phyloP scores from a whole-genome alignment of 2,329 filamentous ascomycete genomes.

The Setomelanomma holmii region DNA sequence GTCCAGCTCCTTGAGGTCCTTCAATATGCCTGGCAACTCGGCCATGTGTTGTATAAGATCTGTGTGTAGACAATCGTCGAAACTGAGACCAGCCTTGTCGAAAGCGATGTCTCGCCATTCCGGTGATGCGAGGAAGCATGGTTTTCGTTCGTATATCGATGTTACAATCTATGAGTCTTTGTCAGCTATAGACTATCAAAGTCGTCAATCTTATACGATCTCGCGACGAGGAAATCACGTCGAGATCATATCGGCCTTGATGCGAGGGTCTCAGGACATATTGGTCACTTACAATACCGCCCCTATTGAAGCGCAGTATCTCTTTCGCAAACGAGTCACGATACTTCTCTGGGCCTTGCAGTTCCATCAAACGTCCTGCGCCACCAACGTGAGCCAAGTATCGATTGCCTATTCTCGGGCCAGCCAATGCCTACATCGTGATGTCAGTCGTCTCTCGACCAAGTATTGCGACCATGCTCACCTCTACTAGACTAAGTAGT shows the following conservation, averaged over 20 bases:
- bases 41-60: constrained; percentile 38
- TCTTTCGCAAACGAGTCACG: constrained; percentile 40
- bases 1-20: constrained; percentile 32
- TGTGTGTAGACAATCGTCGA: constrained; percentile 36
- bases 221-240: too few species aligned
- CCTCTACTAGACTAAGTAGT: constrained; percentile 42
- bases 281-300: constrained; percentile 36
- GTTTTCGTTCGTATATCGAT: constrained; percentile 38
- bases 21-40: constrained; percentile 34
- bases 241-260: too few species aligned
- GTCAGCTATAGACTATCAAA: not conserved
- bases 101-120: constrained; percentile 45
- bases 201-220: too few species aligned
- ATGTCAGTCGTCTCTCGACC: not conserved
- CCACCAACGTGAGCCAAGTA: constrained; percentile 45
- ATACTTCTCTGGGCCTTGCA: constrained; percentile 38
- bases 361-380: constrained; percentile 41
- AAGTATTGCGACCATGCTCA: constrained; percentile 9
- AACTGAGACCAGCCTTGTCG: constrained; percentile 34
- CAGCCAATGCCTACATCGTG: constrained; percentile 35
- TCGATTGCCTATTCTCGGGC: constrained; percentile 37
- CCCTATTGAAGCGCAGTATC: constrained; percentile 39
- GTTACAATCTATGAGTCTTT: constrained; percentile 33
- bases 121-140: constrained; percentile 38
- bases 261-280: too few species aligned